Percentiles rank a stretch among this genome's conserved stretches.
These are phyloP conservation scores for Alternaria sp. DNA, from an alignment of 2,329 filamentous ascomycete species.

Conservation along the genomic window DNA sequence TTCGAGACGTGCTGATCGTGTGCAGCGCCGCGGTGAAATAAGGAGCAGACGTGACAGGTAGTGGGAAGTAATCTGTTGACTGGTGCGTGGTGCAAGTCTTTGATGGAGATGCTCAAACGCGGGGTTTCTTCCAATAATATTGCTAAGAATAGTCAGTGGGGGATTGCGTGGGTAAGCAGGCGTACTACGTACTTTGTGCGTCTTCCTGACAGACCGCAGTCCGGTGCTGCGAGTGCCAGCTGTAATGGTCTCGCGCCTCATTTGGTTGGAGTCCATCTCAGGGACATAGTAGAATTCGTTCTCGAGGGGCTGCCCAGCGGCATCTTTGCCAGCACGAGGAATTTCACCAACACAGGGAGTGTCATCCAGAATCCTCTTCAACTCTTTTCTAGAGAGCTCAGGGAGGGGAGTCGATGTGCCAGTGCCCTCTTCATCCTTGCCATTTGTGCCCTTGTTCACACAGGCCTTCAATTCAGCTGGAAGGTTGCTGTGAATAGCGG, in stretches of 20 bases:
- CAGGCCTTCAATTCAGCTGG: conserved; percentile 65
- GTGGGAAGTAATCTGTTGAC: neutral
- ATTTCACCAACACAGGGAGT: conserved; percentile 89
- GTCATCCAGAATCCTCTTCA: conserved; percentile 76
- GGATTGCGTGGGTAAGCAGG: neutral
- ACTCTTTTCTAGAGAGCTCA: conserved; percentile 54
- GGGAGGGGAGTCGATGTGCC: conserved; percentile 34
- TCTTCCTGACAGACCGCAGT: conserved; percentile 87
- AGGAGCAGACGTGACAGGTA: neutral
- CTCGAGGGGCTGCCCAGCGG: conserved; percentile 90
- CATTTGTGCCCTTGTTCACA: conserved; percentile 30
- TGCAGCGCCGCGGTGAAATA: neutral
- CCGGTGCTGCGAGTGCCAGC: conserved; percentile 89
- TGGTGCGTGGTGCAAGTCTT: neutral
- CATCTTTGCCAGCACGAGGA: conserved; percentile 89
- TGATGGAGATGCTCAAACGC: conserved; percentile 34
- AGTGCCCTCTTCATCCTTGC: conserved; percentile 30
- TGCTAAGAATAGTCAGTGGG: conserved; percentile 58
- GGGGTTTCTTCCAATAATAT: conserved; percentile 76
- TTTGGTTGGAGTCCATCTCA: conserved; percentile 81
- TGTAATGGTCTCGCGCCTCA: conserved; percentile 82
- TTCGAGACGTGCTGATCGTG: neutral
- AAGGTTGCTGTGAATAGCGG: conserved; percentile 86
- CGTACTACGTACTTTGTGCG: conserved; percentile 81
- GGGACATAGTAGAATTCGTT: conserved; percentile 98